phyloP scores from a whole-genome alignment of 768 basidiomycete species.

The Tricholoma sp. region DNA sequence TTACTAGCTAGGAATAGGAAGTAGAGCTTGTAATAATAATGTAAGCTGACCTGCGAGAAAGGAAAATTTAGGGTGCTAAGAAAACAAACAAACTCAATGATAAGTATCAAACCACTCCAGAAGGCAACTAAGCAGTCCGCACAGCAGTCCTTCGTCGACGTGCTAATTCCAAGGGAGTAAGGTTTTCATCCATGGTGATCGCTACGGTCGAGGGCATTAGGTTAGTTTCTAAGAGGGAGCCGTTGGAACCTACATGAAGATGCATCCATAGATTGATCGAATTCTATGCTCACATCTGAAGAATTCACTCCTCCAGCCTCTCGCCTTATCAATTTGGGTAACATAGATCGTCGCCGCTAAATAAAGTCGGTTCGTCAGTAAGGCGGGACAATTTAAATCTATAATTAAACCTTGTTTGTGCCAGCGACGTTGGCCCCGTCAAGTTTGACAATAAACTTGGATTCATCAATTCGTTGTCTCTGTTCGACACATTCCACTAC shows the following conservation, averaged over 20 bases:
- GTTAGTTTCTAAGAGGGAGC: not conserved
- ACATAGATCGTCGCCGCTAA: conserved; percentile 70
- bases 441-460: conserved; percentile 59
- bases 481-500: conserved; percentile 83
- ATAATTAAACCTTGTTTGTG: conserved; percentile 48
- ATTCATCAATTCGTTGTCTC: conserved; percentile 56
- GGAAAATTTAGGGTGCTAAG: not conserved
- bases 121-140: not conserved
- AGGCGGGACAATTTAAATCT: not conserved
- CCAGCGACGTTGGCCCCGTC: conserved; percentile 55
- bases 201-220: conserved; percentile 26
- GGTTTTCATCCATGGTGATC: conserved; percentile 42
- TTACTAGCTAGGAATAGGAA: not conserved
- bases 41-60: not conserved
- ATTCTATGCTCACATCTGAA: conserved; percentile 25
- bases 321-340: conserved; percentile 54
- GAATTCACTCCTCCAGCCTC: conserved; percentile 18
- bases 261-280: conserved; percentile 40
- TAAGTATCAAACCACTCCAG: not conserved
- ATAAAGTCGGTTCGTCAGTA: conserved; percentile 3
- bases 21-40: not conserved
- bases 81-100: not conserved
- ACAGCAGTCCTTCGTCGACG: conserved; percentile 41
- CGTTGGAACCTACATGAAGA: conserved; percentile 32
- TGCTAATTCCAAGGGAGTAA: conserved; percentile 69